Conservation (phyloP, 2,329 filamentous ascomycete genomes). For the Paraphoma chrysanthemicola region DNA sequence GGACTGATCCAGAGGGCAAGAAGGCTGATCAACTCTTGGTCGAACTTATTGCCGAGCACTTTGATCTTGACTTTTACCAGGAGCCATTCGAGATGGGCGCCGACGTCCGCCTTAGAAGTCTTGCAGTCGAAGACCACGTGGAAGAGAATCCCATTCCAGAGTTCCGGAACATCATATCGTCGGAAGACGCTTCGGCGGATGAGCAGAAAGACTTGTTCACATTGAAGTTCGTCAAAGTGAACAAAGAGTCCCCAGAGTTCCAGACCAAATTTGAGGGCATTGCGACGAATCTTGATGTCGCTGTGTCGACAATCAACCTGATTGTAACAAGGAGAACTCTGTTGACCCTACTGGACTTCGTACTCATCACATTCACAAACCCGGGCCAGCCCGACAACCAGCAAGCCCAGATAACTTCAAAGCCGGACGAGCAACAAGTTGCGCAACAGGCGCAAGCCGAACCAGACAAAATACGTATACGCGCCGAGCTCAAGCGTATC, state of each 20-base stretch:
- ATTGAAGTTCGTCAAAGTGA: conserved; percentile 89
- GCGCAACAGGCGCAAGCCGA: conserved; percentile 52
- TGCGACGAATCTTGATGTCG: conserved; percentile 89
- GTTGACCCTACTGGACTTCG: conserved; percentile 90
- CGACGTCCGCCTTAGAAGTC: conserved; percentile 83
- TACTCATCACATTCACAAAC: conserved; percentile 87
- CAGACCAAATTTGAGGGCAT: conserved; percentile 90
- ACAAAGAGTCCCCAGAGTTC: conserved; percentile 90
- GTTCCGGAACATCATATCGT: conserved; percentile 98
- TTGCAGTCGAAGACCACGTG: conserved; percentile 94
- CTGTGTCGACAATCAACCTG: conserved; percentile 93
- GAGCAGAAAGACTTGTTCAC: conserved; percentile 82
- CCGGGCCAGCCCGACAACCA: conserved; percentile 57
- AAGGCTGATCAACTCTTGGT: conserved; percentile 83
- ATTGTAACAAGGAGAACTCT: conserved; percentile 93
- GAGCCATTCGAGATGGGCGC: conserved; percentile 92
- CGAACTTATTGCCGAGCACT: conserved; percentile 88
- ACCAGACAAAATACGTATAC: conserved; percentile 85
- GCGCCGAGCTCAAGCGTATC: conserved; percentile 92
- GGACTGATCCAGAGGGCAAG: conserved; percentile 78
- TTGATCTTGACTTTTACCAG: conserved; percentile 86
- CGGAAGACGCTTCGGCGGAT: conserved; percentile 73
- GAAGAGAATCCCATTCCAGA: conserved; percentile 83
- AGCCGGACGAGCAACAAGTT: conserved; percentile 42
- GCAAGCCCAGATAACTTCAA: conserved; percentile 37